phyloP scores from a whole-genome alignment of 2,329 filamentous ascomycete genomes.

The Proliferodiscus dingleyae region DNA sequence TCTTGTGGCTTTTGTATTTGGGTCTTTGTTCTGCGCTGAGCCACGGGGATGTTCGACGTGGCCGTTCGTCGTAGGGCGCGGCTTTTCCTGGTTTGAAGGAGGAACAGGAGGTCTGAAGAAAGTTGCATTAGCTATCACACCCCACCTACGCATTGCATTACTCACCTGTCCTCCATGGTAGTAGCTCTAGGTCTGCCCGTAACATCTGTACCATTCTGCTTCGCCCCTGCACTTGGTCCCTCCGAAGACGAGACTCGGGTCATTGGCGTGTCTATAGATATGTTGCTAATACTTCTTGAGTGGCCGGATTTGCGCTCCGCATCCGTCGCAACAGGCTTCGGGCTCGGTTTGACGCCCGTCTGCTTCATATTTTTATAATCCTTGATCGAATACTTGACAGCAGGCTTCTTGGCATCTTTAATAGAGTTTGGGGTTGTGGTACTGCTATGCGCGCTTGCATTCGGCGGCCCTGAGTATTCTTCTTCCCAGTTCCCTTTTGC shows the following conservation, averaged over 20 bases:
- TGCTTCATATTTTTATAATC: slow-evolving; percentile 31
- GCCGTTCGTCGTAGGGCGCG: slow-evolving; percentile 15
- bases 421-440: slow-evolving; percentile 26
- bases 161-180: slow-evolving; percentile 11
- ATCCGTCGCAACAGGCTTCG: slow-evolving; percentile 12
- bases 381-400: slow-evolving; percentile 28
- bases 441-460: slow-evolving; percentile 24
- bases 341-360: slow-evolving; percentile 24
- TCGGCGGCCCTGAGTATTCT: slow-evolving; percentile 21
- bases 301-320: slow-evolving; percentile 11
- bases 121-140: slow-evolving; percentile 8
- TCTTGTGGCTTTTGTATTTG: slow-evolving; percentile 5
- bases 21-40: slow-evolving; percentile 7
- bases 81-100: slow-evolving; percentile 8
- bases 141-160: not conserved
- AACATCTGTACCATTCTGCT: slow-evolving; percentile 18
- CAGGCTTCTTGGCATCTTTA: slow-evolving; percentile 21
- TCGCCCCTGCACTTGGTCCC: slow-evolving; percentile 11
- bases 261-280: slow-evolving; percentile 20
- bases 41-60: slow-evolving; percentile 9
- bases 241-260: slow-evolving; percentile 23
- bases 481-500: slow-evolving; percentile 28
- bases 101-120: slow-evolving; percentile 13
- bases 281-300: slow-evolving; percentile 18
- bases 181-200: not conserved